Conservation (phyloP, 148 eudicot species). For the Tetragonia tetragonoides region DNA sequence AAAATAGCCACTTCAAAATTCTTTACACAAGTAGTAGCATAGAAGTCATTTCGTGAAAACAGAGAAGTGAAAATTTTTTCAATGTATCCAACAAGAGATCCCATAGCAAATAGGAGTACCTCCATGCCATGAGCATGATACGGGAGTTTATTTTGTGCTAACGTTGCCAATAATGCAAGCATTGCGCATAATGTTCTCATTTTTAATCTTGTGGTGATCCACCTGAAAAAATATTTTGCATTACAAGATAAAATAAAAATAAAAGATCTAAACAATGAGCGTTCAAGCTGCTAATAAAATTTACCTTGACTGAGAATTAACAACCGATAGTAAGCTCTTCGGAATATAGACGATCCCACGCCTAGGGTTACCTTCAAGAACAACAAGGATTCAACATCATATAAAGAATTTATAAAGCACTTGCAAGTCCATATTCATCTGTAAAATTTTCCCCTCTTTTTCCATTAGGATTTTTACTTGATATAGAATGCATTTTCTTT, state of each 20-base stretch:
- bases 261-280: neutral
- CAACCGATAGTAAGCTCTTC: slow-evolving; percentile 40
- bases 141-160: slow-evolving; percentile 47
- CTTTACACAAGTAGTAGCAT: neutral
- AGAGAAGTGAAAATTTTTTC: neutral
- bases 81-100: neutral
- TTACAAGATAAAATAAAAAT: slow-evolving; percentile 7
- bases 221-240: slow-evolving; percentile 22
- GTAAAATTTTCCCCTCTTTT: neutral
- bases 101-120: slow-evolving; percentile 23
- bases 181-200: slow-evolving; percentile 41
- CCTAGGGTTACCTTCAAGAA: slow-evolving; percentile 45
- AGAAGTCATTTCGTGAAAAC: neutral
- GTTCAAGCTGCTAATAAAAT: slow-evolving; percentile 2
- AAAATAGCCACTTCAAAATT: neutral
- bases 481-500: neutral
- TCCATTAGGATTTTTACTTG: neutral
- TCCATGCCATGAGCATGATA: slow-evolving; percentile 29
- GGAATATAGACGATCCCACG: slow-evolving; percentile 40
- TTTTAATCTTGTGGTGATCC: slow-evolving; percentile 43
- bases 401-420: neutral
- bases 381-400: slow-evolving; percentile 4
- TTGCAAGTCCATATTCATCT: neutral
- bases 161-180: slow-evolving; percentile 42
- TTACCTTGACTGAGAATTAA: slow-evolving; percentile 50